A percentile compares a stretch with the other conserved stretches of the same genome.
These are phyloP conservation scores for Suhomyces bribrorum DNA, from an alignment of 1,139 yeast species.

Conservation along the genomic window DNA sequence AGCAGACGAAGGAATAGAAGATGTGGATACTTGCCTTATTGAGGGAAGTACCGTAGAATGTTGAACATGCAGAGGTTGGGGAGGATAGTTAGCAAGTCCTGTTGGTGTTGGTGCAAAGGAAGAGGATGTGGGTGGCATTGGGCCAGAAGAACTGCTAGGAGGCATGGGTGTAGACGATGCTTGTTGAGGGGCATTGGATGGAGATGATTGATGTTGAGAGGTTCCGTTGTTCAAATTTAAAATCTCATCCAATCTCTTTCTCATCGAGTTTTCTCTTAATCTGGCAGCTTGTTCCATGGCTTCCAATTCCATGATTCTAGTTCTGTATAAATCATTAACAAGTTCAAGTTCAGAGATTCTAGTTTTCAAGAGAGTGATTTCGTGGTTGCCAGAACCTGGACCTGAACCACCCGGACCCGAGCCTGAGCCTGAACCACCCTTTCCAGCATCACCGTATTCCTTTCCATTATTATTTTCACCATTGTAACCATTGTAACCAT, in stretches of 20 bases:
- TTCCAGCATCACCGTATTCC: slow-evolving; percentile 18
- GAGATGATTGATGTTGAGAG: slow-evolving; percentile 2
- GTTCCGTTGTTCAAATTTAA: slow-evolving; percentile 14
- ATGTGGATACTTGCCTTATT: slow-evolving; percentile 12
- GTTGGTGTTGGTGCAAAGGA: slow-evolving; percentile 4
- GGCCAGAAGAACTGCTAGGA: background rate
- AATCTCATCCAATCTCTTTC: slow-evolving; percentile 51
- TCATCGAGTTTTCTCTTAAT: slow-evolving; percentile 50
- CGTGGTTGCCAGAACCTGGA: slow-evolving; percentile 28
- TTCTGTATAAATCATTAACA: slow-evolving; percentile 81
- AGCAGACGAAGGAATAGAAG: slow-evolving; percentile 11
- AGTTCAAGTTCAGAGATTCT: slow-evolving; percentile 87
- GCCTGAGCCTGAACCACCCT: slow-evolving; percentile 16
- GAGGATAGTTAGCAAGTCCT: slow-evolving; percentile 1
- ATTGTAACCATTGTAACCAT: slow-evolving; percentile 16
- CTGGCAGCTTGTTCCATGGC: slow-evolving; percentile 63
- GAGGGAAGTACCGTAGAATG: slow-evolving; percentile 15
- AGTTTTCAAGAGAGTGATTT: slow-evolving; percentile 60
- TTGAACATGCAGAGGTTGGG: slow-evolving; percentile 4
- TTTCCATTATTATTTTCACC: slow-evolving; percentile 15
- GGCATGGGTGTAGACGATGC: slow-evolving; percentile 6
- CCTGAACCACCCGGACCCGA: slow-evolving; percentile 14
- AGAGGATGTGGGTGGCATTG: slow-evolving; percentile 3
- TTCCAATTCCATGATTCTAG: slow-evolving; percentile 81
- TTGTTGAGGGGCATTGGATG: background rate